A percentile compares a stretch with the other conserved stretches of the same genome.
phyloP scores from a whole-genome alignment of 352 stramenopile species.

The Phytophthora pistaciae region DNA sequence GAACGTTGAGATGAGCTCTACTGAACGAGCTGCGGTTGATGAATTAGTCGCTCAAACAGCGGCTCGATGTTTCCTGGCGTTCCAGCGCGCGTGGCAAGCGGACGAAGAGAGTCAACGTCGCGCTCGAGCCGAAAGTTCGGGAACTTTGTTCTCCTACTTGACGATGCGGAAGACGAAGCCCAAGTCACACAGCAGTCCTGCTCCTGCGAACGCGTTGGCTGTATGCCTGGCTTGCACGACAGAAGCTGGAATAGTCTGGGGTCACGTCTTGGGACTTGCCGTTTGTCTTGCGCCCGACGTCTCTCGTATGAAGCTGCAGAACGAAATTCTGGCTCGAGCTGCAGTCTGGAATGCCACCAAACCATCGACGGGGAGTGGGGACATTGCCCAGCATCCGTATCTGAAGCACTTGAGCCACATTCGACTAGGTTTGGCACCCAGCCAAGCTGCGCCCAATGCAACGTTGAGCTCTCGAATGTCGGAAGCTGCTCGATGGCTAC shows the following conservation, averaged over 20 bases:
- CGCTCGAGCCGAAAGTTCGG: conserved; percentile 32
- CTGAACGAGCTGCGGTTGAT: conserved; percentile 18
- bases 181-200: conserved; percentile 9
- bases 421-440: conserved; percentile 43
- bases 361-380: conserved; percentile 3
- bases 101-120: conserved; percentile 49
- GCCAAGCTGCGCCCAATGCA: conserved; percentile 1
- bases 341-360: conserved; percentile 35
- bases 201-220: conserved; percentile 7
- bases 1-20: conserved; percentile 19
- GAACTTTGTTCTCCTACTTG: conserved; percentile 64
- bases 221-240: conserved; percentile 27
- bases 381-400: conserved; percentile 46
- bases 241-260: conserved; percentile 27
- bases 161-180: conserved; percentile 34
- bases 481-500: conserved; percentile 56
- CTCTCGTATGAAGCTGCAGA: conserved; percentile 44
- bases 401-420: conserved; percentile 51
- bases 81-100: conserved; percentile 60
- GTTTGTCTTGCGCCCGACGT: conserved; percentile 20
- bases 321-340: conserved; percentile 40
- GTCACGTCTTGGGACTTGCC: conserved; percentile 30
- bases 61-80: conserved; percentile 31
- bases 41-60: conserved; percentile 19
- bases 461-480: conserved; percentile 14